Base-by-base conservation (phyloP, 1,139 yeast species). In the Yamadazyma dendronema region DNA sequence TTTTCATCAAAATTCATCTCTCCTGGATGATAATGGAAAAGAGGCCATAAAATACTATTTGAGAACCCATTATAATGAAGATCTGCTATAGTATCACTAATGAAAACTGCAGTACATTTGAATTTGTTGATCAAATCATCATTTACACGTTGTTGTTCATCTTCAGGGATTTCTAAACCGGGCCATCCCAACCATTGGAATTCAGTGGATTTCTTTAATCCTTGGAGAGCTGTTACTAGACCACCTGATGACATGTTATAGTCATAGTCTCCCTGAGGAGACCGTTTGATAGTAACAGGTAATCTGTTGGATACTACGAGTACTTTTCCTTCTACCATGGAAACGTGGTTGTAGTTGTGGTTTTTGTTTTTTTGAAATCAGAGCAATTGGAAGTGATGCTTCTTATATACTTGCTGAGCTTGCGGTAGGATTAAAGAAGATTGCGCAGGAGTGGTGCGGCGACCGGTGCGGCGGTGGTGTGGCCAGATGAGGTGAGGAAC, bases 151-250 rank as follows among this genome's bases (percentile, higher is more conserved):
- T 62, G 75, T 56, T 84, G 84, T 49, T 89, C 96, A 29, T 73
- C 74, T 21, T 72, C 85, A 2, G 96, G 95, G 7, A 94, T 73
- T 53, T 89, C 96, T 53, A 89, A 66, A 1, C 96, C 77, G 1
- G 97, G 96, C 99, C 99, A 94, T 14, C 99, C 99, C 52, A 87
- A 81, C 99, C 99, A 94, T 57, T 87, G 94, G 63, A 92, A 92
- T 43, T 85, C 84, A 11, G 92, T 82, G 10, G 83, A 67, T 52
- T 87, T 86, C 59, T 88, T 87, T 39, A 94, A 67, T 0, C 98
- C 97, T 52, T 90, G 95, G 30, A 94, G 67, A 0, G 97, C 98
- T 1, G 97, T 88, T 23, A 94, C 98, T 36, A 94, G 74, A 1
- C 99, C 99, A 13, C 99, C 99, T 3, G 96, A 86, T 10, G 97